These are phyloP conservation scores for Thamnidium elegans DNA, from an alignment of 192 early-diverging fungal genomes.

Conservation along the genomic window DNA sequence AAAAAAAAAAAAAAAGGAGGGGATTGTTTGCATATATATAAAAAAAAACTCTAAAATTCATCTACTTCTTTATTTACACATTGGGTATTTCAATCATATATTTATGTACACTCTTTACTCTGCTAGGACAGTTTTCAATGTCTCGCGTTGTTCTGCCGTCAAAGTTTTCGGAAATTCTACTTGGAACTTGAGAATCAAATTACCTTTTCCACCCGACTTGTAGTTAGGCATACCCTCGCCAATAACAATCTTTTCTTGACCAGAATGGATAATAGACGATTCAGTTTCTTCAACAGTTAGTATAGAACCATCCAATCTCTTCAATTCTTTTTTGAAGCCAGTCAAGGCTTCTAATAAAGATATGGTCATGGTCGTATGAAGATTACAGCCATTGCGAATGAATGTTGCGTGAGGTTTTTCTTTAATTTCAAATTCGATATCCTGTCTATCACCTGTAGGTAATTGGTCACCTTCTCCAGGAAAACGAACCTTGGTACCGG, in stretches of 20 bases:
- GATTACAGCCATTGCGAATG: slow-evolving; percentile 86
- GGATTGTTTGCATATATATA: too few relatives aligned
- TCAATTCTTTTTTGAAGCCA: slow-evolving; percentile 75
- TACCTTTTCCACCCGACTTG: slow-evolving; percentile 80
- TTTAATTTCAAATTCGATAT: slow-evolving; percentile 92
- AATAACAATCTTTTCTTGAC: slow-evolving; percentile 63
- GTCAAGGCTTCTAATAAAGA: slow-evolving; percentile 74
- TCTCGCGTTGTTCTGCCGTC: slow-evolving; percentile 66
- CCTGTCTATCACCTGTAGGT: slow-evolving; percentile 70
- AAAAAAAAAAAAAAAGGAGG: too few relatives aligned
- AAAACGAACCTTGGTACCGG: slow-evolving; percentile 95
- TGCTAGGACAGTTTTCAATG: slow-evolving; percentile 44
- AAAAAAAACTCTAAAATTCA: too few relatives aligned
- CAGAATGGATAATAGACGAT: slow-evolving; percentile 62
- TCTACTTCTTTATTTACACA: too few relatives aligned
- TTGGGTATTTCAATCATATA: too few relatives aligned
- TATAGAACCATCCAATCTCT: slow-evolving; percentile 73
- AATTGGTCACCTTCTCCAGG: slow-evolving; percentile 84
- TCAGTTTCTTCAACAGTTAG: slow-evolving; percentile 57
- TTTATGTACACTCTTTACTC: too few relatives aligned
- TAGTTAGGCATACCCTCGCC: slow-evolving; percentile 95
- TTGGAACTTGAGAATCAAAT: slow-evolving; percentile 75
- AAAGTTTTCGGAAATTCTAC: slow-evolving; percentile 76
- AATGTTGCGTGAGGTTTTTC: slow-evolving; percentile 86
- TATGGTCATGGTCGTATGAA: slow-evolving; percentile 61